These are phyloP conservation scores for Mycena pura DNA, from an alignment of 768 basidiomycete genomes.

Conservation along the genomic window DNA sequence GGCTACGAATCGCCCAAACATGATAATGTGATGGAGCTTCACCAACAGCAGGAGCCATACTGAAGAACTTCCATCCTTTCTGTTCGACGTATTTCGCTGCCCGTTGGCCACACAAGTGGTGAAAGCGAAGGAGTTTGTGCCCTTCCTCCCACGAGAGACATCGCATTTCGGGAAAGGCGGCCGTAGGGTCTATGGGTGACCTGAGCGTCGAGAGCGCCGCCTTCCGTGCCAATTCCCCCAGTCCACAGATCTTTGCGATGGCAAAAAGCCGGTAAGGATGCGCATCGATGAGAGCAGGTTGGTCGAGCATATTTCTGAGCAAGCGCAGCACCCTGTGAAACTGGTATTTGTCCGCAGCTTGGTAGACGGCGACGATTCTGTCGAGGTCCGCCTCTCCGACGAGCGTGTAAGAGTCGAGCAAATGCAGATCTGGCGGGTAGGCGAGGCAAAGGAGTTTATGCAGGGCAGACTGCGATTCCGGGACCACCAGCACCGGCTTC, in stretches of 20 bases:
- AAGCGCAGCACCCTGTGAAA: not conserved
- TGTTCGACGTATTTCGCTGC: constrained; percentile 20
- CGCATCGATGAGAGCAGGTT: not conserved
- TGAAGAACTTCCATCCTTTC: too few relatives aligned
- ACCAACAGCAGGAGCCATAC: too few relatives aligned
- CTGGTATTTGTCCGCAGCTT: not conserved
- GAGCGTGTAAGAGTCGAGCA: not conserved
- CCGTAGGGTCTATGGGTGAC: not conserved
- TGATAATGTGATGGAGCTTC: too few relatives aligned
- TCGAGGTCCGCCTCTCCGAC: not conserved
- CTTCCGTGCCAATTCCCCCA: not conserved
- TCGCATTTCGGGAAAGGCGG: not conserved
- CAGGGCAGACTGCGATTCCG: not conserved
- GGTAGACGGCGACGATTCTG: not conserved
- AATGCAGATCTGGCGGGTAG: not conserved
- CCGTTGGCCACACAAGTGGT: not conserved
- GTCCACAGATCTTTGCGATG: not conserved
- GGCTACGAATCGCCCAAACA: too few relatives aligned
- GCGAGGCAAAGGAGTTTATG: not conserved
- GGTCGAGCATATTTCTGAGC: not conserved
- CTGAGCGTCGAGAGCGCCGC: not conserved
- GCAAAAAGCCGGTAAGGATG: not conserved
- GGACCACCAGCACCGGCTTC: not conserved
- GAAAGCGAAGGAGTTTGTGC: not conserved
- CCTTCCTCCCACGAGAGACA: not conserved